Evolutionary conservation across 345 rosid genomes (phyloP).

Genomic region (Salix suchowensis): DNA sequence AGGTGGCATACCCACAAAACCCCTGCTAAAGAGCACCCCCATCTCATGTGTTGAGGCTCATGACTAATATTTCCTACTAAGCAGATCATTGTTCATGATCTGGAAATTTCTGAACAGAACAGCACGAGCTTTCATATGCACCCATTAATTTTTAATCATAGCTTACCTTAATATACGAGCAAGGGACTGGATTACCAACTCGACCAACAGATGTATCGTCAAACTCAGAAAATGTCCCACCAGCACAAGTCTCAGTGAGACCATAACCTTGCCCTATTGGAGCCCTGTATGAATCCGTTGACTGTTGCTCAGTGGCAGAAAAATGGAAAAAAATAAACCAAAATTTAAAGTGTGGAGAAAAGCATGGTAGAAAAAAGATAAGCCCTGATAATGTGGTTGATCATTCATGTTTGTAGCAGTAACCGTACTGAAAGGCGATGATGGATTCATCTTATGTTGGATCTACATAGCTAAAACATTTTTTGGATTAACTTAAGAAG

Average conservation of each 20-base stretch:
- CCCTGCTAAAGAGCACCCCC: not conserved
- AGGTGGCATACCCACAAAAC: not conserved
- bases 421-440: not conserved
- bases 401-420: not conserved
- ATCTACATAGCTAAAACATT: not conserved
- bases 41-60: not conserved
- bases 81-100: not conserved
- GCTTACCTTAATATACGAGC: conserved; percentile 84
- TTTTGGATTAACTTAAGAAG: not conserved
- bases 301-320: conserved; percentile 5
- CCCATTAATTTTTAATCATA: not conserved
- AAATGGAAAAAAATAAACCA: not conserved
- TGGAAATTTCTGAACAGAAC: conserved; percentile 3
- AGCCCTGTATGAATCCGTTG: conserved; percentile 50
- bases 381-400: not conserved
- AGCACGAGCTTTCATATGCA: not conserved
- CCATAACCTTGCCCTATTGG: conserved; percentile 99
- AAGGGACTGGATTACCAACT: conserved; percentile 95
- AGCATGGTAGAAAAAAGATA: not conserved
- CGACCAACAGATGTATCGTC: conserved; percentile 96
- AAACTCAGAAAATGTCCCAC: conserved; percentile 93
- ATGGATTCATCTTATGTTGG: not conserved
- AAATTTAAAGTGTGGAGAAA: not conserved
- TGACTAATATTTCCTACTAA: not conserved
- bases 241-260: conserved; percentile 98